Percentiles rank a stretch among this genome's conserved stretches.
phyloP scores from a whole-genome alignment of 1,284 basidiomycete species.

The Marasmius tenuissimus region DNA sequence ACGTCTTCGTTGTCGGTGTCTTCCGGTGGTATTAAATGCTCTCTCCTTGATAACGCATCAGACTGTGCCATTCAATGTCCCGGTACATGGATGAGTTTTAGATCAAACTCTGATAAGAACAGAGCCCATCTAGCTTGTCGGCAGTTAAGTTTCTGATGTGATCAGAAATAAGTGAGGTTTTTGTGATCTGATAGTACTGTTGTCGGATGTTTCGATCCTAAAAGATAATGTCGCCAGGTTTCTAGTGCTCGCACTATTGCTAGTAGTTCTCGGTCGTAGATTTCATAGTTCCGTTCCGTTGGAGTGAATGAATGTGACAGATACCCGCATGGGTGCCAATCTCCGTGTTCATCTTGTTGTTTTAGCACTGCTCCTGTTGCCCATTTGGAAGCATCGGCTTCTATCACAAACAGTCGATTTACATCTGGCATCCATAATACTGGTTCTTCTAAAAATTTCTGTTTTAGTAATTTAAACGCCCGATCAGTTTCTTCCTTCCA shows the following conservation, averaged over 20 bases:
- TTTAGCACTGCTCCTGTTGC: neutral
- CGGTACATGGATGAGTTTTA: too few relatives aligned
- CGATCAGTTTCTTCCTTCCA: neutral
- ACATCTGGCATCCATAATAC: neutral
- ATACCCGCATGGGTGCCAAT: neutral
- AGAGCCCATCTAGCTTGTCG: too few relatives aligned
- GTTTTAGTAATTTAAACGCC: neutral
- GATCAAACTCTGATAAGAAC: too few relatives aligned
- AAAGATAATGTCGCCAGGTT: constrained; percentile 11
- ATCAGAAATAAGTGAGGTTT: too few relatives aligned
- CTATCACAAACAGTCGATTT: neutral
- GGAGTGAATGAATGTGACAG: neutral
- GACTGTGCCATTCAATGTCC: too few relatives aligned
- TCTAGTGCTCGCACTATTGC: constrained; percentile 6
- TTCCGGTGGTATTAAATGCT: too few relatives aligned
- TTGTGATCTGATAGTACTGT: too few relatives aligned
- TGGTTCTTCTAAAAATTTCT: neutral
- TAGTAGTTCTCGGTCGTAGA: neutral
- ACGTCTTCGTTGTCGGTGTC: too few relatives aligned
- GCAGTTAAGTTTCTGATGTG: neutral
- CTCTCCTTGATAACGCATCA: too few relatives aligned
- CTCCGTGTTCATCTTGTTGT: neutral
- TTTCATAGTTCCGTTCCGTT: neutral
- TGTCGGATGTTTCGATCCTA: neutral
- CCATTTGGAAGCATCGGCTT: neutral